These are phyloP conservation scores for Amanita thiersii DNA, from an alignment of 768 basidiomycete genomes.

Conservation along the genomic window DNA sequence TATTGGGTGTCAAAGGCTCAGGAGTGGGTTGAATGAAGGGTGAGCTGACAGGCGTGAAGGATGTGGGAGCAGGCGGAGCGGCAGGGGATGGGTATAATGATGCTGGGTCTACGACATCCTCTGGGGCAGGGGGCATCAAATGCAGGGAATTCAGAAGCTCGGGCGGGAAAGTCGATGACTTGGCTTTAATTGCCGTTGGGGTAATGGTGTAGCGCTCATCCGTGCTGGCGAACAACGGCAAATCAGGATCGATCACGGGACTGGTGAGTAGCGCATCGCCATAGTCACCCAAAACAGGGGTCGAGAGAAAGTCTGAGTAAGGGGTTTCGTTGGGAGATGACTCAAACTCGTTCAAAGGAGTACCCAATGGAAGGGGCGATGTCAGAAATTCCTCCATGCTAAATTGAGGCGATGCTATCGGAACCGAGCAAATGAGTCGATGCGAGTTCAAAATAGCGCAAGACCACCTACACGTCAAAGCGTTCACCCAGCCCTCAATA, in stretches of 20 bases:
- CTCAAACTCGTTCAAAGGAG: constrained; percentile 22
- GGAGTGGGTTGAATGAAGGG: constrained; percentile 7
- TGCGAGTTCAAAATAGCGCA: constrained; percentile 9
- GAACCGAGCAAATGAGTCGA: constrained; percentile 14
- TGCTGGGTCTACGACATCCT: constrained; percentile 22
- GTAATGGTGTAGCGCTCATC: constrained; percentile 2
- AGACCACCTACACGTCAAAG: constrained; percentile 10
- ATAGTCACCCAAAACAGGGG: constrained; percentile 22
- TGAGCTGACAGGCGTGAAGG: constrained; percentile 9
- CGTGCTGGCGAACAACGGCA: constrained; percentile 16
- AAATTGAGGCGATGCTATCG: constrained; percentile 13
- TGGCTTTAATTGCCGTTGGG: constrained; percentile 1
- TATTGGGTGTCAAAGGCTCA: constrained; percentile 8
- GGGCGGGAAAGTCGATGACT: constrained; percentile 6
- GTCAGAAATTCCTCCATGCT: constrained; percentile 22
- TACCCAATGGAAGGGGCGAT: constrained; percentile 16
- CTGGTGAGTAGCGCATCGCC: constrained; percentile 19
- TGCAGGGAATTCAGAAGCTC: constrained; percentile 20
- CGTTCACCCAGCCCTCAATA: constrained; percentile 10
- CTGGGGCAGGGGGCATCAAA: constrained; percentile 34
- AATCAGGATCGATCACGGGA: constrained; percentile 16
- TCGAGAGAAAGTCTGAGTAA: constrained; percentile 26
- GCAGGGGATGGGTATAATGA: constrained; percentile 24
- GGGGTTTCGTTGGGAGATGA: constrained; percentile 29
- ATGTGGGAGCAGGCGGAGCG: constrained; percentile 12